These are phyloP conservation scores for Eremochloa ophiuroides DNA, from an alignment of 176 grass and related monocot genomes.

Conservation along the genomic window DNA sequence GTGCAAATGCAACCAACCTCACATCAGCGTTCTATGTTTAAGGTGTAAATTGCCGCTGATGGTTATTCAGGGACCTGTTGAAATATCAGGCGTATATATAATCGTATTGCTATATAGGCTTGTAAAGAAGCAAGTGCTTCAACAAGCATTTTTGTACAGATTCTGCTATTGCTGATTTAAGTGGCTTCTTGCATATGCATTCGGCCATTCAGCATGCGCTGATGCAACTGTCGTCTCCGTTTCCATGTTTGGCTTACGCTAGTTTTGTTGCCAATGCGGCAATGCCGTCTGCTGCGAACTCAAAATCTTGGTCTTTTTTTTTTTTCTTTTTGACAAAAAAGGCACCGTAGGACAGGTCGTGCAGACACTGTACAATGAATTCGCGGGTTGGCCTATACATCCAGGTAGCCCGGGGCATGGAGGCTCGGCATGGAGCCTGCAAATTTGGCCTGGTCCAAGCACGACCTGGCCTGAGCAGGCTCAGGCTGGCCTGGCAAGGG, in stretches of 20 bases:
- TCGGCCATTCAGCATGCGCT: background rate
- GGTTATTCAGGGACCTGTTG: background rate
- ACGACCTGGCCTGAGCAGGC: too few species aligned
- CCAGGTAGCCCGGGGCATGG: too few species aligned
- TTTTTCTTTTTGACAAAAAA: too few species aligned
- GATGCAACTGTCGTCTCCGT: background rate
- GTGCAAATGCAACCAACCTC: constrained; percentile 34
- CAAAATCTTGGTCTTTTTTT: too few species aligned
- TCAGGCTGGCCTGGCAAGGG: too few species aligned
- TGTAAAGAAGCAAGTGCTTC: background rate
- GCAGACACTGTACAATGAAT: too few species aligned
- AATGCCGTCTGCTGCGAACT: background rate
- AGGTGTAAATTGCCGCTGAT: constrained; percentile 1
- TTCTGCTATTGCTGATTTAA: background rate
- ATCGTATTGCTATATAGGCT: background rate
- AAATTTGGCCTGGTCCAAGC: too few species aligned
- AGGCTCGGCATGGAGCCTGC: too few species aligned
- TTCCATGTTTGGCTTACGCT: background rate
- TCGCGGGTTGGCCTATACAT: too few species aligned
- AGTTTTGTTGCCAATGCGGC: background rate
- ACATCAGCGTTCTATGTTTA: background rate
- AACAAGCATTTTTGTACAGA: constrained; percentile 5
- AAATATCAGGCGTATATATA: background rate
- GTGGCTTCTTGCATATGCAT: constrained; percentile 13
- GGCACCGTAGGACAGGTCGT: too few species aligned